phyloP scores from a whole-genome alignment of 169 alveolate genomes.

The Plasmodium relictum region DNA sequence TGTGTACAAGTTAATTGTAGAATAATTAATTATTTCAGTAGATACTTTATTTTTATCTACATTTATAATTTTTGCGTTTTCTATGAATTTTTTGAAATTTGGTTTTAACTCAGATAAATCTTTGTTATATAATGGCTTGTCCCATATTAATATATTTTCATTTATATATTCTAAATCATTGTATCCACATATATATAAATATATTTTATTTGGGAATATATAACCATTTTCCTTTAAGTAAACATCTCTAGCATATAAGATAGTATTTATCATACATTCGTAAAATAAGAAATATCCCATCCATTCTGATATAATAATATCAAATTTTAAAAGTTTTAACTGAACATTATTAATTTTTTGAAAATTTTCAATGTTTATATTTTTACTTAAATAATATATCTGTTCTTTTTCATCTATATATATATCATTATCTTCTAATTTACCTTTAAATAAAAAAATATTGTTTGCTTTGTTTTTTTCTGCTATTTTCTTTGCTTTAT shows the following conservation, averaged over 20 bases:
- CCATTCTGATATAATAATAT: conserved; percentile 98
- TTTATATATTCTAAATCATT: conserved; percentile 94
- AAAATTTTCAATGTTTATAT: conserved; percentile 78
- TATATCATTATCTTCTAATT: conserved; percentile 90
- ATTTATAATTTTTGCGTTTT: conserved; percentile 80
- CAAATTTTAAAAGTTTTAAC: conserved; percentile 95
- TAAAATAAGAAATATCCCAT: conserved; percentile 97
- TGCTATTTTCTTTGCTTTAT: conserved; percentile 89
- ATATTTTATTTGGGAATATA: conserved; percentile 93
- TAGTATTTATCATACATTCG: conserved; percentile 97
- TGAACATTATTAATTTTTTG: conserved; percentile 94
- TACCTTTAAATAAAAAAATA: conserved; percentile 90
- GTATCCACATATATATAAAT: conserved; percentile 92
- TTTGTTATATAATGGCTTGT: conserved; percentile 82
- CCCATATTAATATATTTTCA: conserved; percentile 92
- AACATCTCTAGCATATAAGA: conserved; percentile 93
- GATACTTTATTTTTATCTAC: conserved; percentile 74
- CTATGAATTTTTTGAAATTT: conserved; percentile 57
- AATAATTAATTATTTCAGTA: conserved; percentile 77
- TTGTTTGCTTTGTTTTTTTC: conserved; percentile 96
- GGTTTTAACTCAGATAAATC: conserved; percentile 80
- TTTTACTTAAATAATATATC: conserved; percentile 87
- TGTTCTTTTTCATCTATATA: conserved; percentile 78
- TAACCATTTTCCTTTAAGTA: conserved; percentile 93
- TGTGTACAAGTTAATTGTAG: conserved; percentile 73